These are phyloP conservation scores for Malassezia brasiliensis DNA, from an alignment of 1,284 basidiomycete genomes.

Conservation along the genomic window DNA sequence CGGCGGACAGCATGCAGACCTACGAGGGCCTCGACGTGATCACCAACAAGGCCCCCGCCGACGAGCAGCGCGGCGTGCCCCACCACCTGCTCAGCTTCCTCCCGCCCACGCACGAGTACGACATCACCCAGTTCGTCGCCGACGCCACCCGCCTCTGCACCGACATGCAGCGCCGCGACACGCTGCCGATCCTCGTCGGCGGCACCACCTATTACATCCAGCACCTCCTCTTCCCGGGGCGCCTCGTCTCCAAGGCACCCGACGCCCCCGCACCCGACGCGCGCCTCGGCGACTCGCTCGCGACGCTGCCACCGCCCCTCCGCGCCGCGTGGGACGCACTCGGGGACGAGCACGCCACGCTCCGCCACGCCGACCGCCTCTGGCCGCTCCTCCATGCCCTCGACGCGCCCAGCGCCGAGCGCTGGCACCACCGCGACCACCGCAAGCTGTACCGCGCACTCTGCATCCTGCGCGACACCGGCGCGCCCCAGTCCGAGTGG, in stretches of 20 bases:
- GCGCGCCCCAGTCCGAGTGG: constrained; percentile 61
- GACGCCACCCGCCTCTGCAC: constrained; percentile 53
- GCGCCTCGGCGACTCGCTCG: not conserved
- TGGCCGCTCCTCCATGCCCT: constrained; percentile 62
- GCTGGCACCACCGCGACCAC: constrained; percentile 94
- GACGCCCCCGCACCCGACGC: not conserved
- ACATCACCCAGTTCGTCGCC: constrained; percentile 50
- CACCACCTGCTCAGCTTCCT: constrained; percentile 85
- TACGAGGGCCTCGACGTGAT: constrained; percentile 88
- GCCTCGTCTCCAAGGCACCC: constrained; percentile 31
- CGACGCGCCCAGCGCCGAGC: constrained; percentile 64
- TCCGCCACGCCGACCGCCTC: constrained; percentile 51
- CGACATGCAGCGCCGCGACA: constrained; percentile 54
- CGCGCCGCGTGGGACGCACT: constrained; percentile 8
- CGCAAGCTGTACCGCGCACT: constrained; percentile 77
- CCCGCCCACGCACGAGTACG: constrained; percentile 71
- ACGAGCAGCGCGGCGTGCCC: constrained; percentile 68
- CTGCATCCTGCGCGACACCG: constrained; percentile 66
- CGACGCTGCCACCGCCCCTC: not conserved
- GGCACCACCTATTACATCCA: constrained; percentile 97
- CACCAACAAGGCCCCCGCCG: constrained; percentile 79
- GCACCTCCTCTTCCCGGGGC: constrained; percentile 58
- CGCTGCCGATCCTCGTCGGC: constrained; percentile 80
- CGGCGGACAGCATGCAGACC: constrained; percentile 96
- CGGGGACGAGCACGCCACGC: not conserved